Conservation (phyloP, 495 filamentous ascomycete genomes). For the Aspergillus conjunctus region DNA sequence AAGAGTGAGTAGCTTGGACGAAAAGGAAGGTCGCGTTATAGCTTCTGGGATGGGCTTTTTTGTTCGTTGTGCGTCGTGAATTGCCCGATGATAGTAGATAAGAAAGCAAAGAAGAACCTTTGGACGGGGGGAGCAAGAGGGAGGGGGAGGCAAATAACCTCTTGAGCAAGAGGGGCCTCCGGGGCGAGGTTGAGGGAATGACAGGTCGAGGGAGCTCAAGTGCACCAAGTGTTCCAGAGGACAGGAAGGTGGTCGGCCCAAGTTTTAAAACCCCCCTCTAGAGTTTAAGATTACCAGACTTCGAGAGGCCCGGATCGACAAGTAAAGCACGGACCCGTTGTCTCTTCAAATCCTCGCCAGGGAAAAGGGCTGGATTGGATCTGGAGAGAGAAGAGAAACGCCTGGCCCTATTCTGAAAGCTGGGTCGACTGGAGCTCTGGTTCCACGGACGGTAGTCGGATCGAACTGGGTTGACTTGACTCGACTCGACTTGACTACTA, state of each 20-base stretch:
- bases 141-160: constrained; percentile 29
- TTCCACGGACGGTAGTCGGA: constrained; percentile 38
- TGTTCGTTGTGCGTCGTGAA: background rate
- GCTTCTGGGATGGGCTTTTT: constrained; percentile 1
- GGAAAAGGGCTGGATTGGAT: constrained; percentile 32
- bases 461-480: constrained; percentile 13
- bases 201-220: constrained; percentile 29
- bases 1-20: background rate
- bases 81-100: too few species aligned
- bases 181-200: constrained; percentile 24
- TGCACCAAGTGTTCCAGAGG: constrained; percentile 31
- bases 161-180: constrained; percentile 11
- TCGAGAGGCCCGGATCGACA: constrained; percentile 38
- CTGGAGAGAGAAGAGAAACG: constrained; percentile 32
- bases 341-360: constrained; percentile 25
- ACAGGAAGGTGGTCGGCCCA: constrained; percentile 32
- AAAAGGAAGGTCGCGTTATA: background rate
- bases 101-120: background rate
- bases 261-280: constrained; percentile 33
- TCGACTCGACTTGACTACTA: background rate
- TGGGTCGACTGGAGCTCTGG: constrained; percentile 30
- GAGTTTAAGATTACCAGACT: constrained; percentile 33
- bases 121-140: constrained; percentile 10
- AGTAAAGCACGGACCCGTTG: constrained; percentile 40
- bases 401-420: constrained; percentile 19